phyloP scores from a whole-genome alignment of 371 early-diverging fungal species.

The Mucor racemosus region DNA sequence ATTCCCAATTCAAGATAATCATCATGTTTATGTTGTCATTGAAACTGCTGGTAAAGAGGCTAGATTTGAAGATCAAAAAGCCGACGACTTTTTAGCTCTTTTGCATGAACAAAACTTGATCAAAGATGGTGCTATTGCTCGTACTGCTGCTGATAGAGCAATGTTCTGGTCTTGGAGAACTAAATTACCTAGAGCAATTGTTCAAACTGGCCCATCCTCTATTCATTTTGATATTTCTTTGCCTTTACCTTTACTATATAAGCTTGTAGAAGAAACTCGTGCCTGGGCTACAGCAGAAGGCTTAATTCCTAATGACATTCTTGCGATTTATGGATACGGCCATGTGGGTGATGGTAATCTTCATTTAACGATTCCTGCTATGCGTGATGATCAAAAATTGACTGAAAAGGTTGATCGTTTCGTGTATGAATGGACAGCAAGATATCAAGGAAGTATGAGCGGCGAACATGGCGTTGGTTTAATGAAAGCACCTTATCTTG shows the following conservation, averaged over 20 bases:
- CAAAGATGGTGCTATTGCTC: constrained; percentile 81
- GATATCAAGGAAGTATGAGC: constrained; percentile 55
- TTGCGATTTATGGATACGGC: constrained; percentile 85
- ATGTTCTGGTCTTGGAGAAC: constrained; percentile 46
- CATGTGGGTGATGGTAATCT: constrained; percentile 89
- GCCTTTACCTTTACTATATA: constrained; percentile 78
- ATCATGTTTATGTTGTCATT: constrained; percentile 83
- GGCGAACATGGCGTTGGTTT: constrained; percentile 72
- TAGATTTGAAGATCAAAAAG: constrained; percentile 82
- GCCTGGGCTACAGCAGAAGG: constrained; percentile 45
- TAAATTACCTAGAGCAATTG: constrained; percentile 36
- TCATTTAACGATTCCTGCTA: constrained; percentile 85
- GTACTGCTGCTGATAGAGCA: constrained; percentile 26
- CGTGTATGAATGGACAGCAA: constrained; percentile 76
- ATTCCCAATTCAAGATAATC: constrained; percentile 59
- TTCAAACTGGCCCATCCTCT: constrained; percentile 55
- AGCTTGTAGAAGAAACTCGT: constrained; percentile 73
- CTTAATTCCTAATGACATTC: constrained; percentile 55
- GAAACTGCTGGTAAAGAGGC: constrained; percentile 88
- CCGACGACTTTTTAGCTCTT: constrained; percentile 61
- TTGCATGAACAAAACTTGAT: constrained; percentile 60
- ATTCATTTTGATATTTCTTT: constrained; percentile 82
- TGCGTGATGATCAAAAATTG: constrained; percentile 52
- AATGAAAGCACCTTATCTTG: constrained; percentile 57
- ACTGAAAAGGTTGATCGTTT: constrained; percentile 80